Evolutionary conservation across 164 flowering plant species (phyloP), one percentile per base, ranked within the genome.

Genomic region (Magnolia sinica): DNA sequence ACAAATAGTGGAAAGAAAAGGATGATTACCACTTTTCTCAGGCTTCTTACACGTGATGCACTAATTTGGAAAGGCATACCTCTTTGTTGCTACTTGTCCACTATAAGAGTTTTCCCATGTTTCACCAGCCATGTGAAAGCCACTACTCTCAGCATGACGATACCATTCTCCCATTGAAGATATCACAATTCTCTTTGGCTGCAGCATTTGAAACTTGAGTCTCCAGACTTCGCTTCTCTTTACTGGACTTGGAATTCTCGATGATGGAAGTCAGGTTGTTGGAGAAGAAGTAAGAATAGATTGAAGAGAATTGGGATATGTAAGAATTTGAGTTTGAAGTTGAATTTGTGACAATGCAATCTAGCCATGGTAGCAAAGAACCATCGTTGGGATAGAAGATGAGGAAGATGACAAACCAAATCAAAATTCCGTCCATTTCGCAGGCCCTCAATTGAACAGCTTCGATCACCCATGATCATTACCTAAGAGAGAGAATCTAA

Each of bases 361-460:
- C n/a, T 79, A 87, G 83, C 88, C 87, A 88, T 7, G 92, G 91
- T 29, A 92, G 82, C 16, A 92, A 77, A 81, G 93, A 76, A 81
- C 81, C 80, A 0, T 85, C 69, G 55, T 92, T 85, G 71, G 98
- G 94, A 75, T 63, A 82, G 71, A 92, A 90, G 70, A 92, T 91
- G 0, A 94, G 59, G 78, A 90, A 88, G 31, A 80, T 81, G 71
- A 96, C 88, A 88, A 85, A 4, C 83, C 89, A 79, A 90, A 92
- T 0, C 83, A 23, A 74, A 86, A 89, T 65, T 85, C 70, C 7
- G 81, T 77, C 31, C 24, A 23, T 88, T 85, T 77, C 58, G 1
- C 71, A 50, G 83, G 27, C 91, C 85, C 81, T 79, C 24, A 23
- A 23, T 23, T 23, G 24, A 23, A 23, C 24, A 23, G 1, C 24